phyloP scores from a whole-genome alignment of 225 moss, liverwort and hornwort species.

The Sphagnum tenellum region DNA sequence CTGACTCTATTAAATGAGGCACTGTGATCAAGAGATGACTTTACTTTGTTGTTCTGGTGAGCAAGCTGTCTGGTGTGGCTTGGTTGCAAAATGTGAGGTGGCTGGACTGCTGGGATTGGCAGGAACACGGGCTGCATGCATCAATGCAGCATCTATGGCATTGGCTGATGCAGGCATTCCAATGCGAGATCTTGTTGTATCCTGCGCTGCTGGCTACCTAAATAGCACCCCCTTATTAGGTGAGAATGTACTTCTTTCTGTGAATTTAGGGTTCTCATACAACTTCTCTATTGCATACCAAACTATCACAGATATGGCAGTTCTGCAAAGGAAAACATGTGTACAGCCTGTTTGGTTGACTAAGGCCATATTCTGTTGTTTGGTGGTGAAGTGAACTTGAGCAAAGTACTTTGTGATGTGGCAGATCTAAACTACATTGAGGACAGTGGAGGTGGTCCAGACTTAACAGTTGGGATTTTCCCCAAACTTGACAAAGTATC shows the following conservation, averaged over 20 bases:
- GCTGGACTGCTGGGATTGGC: background rate
- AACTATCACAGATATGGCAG: no score
- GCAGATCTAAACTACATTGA: constrained; percentile 88
- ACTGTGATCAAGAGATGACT: no score
- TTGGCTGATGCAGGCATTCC: constrained; percentile 98
- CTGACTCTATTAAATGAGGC: no score
- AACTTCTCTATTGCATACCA: no score
- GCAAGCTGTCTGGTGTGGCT: background rate
- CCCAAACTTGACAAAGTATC: constrained; percentile 89
- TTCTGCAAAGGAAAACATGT: no score
- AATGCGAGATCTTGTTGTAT: constrained; percentile 87
- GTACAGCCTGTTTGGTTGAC: no score
- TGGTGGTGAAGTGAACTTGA: no score
- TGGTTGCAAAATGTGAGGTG: background rate
- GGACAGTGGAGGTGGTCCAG: constrained; percentile 91
- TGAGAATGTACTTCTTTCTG: constrained; percentile 1
- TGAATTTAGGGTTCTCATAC: no score
- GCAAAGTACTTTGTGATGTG: background rate
- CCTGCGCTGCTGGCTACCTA: constrained; percentile 89
- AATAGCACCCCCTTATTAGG: constrained; percentile 83
- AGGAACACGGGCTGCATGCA: constrained; percentile 87
- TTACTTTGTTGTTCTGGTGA: background rate
- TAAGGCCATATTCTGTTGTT: no score
- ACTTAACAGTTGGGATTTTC: constrained; percentile 81
- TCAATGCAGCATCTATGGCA: constrained; percentile 91